A percentile compares a stretch with the other conserved stretches of the same genome.
Evolutionary conservation across 441 rosid genomes (phyloP).

Genomic region (Syzygium malaccense): DNA sequence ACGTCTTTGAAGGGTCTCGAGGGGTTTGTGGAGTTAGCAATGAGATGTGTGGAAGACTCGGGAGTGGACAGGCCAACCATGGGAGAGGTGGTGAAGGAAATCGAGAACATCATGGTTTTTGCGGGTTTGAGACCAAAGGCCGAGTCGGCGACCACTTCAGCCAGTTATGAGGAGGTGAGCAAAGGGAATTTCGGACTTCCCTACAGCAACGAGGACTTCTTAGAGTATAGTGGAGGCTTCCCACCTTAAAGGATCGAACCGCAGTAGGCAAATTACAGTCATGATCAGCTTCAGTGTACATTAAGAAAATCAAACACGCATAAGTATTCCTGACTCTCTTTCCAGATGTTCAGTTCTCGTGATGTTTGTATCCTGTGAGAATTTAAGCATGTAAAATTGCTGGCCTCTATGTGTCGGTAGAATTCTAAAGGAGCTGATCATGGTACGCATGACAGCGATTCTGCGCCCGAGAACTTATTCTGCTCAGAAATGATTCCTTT

Average conservation of each 20-base stretch:
- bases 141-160: conserved; percentile 53
- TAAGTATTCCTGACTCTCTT: not conserved
- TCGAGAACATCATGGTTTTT: conserved; percentile 56
- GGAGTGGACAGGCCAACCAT: conserved; percentile 61
- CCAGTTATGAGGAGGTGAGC: conserved; percentile 23
- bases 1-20: conserved; percentile 45
- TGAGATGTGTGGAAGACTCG: conserved; percentile 59
- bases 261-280: conserved; percentile 10
- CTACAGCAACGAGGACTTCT: conserved; percentile 20
- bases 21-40: conserved; percentile 57
- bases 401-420: not conserved
- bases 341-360: not conserved
- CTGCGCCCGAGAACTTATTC: too few relatives aligned
- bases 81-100: conserved; percentile 76
- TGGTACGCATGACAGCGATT: not conserved
- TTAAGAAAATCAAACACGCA: not conserved
- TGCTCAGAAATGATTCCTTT: too few relatives aligned
- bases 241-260: conserved; percentile 31
- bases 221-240: conserved; percentile 35
- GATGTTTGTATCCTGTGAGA: not conserved
- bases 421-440: not conserved
- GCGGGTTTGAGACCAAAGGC: conserved; percentile 63
- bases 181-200: conserved; percentile 25
- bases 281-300: not conserved
- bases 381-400: not conserved